Evolutionary conservation across 352 stramenopile genomes (phyloP), one percentile per base, ranked within the genome.

Genomic region (Pythium chondricola): DNA sequence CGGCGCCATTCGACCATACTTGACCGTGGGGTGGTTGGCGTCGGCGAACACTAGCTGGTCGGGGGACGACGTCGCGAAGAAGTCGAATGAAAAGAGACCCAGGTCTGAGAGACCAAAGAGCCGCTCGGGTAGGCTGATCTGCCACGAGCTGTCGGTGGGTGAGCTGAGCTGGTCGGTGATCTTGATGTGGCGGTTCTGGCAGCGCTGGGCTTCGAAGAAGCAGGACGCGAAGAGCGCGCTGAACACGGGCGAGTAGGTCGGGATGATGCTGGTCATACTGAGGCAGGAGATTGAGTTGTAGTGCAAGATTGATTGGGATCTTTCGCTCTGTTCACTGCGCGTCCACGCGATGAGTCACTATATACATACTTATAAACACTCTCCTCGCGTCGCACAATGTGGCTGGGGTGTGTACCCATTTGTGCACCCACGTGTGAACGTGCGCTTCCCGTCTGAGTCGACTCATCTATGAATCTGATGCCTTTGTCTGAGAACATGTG

Each of bases 131-230:
- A 57, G 33, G 20, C 42, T 57, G 41, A 56, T 8, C 35, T 56
- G 54, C 47, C 46, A 62, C 32, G 40, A n/a, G 42, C 54, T 45
- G 17, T 40, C 35, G 16, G 25, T 32, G n/a, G 33, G 24, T 11
- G 45, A 21, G 16, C n/a, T 6, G 36, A 52, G 56, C 21, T 41
- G 37, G 18, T n/a, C 11, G 13, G 33, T 49, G 41, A 62, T 52
- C 41, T 47, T 52, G 26, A 44, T 32, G 22, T 62, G 47, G 24
- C 54, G 54, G 20, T 35, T 32, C 42, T 62, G 54, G 30, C 46
- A 46, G 21, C 54, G 54, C 54, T 53, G 46, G 33, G 35, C 54
- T 33, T 56, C 54, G 16, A 52, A 49, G 54, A 57, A 62, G 17
- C 27, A 38, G 33, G 40, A 48, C 20, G 47, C 54, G 9, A 56